A percentile compares a stretch with the other conserved stretches of the same genome.
phyloP scores from a whole-genome alignment of 2,329 filamentous ascomycete species.

The Leptographium flavum region DNA sequence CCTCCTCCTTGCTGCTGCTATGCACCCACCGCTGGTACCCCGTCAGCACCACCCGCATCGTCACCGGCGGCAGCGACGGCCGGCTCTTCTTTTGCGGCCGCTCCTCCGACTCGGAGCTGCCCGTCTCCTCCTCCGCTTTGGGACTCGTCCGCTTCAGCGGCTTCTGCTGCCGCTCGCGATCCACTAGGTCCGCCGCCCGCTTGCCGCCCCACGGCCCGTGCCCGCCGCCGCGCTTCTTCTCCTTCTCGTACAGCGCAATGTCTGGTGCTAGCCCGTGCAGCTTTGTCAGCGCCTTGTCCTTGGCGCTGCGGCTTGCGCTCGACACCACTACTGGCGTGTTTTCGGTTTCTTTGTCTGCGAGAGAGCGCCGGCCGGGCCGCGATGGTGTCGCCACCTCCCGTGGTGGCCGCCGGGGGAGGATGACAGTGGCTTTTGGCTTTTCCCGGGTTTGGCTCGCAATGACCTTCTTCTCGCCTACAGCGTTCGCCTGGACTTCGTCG shows the following conservation, averaged over 20 bases:
- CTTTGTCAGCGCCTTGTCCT: conserved; percentile 64
- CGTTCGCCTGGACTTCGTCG: background rate
- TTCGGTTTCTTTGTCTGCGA: conserved; percentile 76
- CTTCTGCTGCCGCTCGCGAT: conserved; percentile 38
- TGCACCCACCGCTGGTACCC: conserved; percentile 73
- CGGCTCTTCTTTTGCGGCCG: conserved; percentile 49
- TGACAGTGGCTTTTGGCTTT: background rate
- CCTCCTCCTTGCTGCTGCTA: conserved; percentile 58
- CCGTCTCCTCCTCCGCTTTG: conserved; percentile 18
- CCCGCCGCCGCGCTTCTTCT: conserved; percentile 57
- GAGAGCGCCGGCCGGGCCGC: conserved; percentile 13
- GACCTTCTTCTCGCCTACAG: background rate
- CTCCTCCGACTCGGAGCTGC: conserved; percentile 28
- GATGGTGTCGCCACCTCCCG: conserved; percentile 19
- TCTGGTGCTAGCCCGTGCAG: conserved; percentile 69
- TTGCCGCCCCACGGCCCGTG: conserved; percentile 46
- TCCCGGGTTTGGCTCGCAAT: background rate
- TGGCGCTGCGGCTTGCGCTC: conserved; percentile 72
- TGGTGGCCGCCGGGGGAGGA: conserved; percentile 2
- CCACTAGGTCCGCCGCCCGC: conserved; percentile 42
- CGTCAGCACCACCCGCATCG: conserved; percentile 68
- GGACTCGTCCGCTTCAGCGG: background rate
- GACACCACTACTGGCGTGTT: conserved; percentile 50
- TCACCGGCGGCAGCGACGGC: conserved; percentile 47
- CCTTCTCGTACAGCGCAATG: conserved; percentile 82